phyloP scores from a whole-genome alignment of 148 eudicot species.

The Cornus kousa region DNA sequence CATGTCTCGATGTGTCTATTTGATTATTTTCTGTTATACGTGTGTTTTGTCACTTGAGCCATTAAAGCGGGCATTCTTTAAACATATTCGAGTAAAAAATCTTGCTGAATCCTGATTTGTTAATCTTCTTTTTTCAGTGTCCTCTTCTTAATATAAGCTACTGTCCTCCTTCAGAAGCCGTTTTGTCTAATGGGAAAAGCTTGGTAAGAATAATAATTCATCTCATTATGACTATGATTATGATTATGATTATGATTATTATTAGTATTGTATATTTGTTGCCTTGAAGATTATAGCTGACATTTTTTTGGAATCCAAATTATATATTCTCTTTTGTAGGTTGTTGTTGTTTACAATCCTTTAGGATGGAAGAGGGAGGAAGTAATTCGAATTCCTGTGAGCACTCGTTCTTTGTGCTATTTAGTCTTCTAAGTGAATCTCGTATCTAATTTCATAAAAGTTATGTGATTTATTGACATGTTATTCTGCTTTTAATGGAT shows the following conservation, averaged over 20 bases:
- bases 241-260: not conserved
- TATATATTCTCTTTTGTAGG: conserved; percentile 36
- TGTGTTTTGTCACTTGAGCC: not conserved
- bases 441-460: not conserved
- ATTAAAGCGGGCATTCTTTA: not conserved
- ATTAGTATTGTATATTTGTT: not conserved
- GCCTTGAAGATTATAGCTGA: conserved; percentile 6
- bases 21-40: too few relatives aligned
- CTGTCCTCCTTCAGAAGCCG: conserved; percentile 72
- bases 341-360: conserved; percentile 64
- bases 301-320: conserved; percentile 5
- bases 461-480: not conserved
- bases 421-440: not conserved
- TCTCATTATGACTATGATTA: not conserved
- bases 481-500: too few relatives aligned
- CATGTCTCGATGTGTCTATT: not conserved
- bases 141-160: conserved; percentile 77
- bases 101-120: conserved; percentile 18
- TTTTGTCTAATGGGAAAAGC: conserved; percentile 47
- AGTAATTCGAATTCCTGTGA: conserved; percentile 67
- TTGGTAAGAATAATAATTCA: conserved; percentile 42
- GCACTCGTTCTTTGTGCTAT: conserved; percentile 22
- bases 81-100: not conserved
- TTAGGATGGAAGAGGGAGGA: conserved; percentile 80
- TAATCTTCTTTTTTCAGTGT: conserved; percentile 47